Percentiles rank a stretch among this genome's conserved stretches.
These are phyloP conservation scores for Microsporum ferrugineum DNA, from an alignment of 2,329 filamentous ascomycete species.

Conservation along the genomic window DNA sequence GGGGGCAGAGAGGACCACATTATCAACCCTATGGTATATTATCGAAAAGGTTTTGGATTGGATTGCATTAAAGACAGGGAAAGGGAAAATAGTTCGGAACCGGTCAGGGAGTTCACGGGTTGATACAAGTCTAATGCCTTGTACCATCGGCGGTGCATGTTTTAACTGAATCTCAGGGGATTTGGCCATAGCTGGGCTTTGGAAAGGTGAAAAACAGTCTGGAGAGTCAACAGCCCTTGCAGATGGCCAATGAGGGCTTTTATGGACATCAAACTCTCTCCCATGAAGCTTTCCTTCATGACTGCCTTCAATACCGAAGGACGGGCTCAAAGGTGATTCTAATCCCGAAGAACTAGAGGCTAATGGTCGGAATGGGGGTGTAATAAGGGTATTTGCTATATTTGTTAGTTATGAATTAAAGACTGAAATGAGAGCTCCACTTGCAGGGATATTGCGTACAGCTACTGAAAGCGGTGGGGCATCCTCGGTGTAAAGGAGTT, in stretches of 20 bases:
- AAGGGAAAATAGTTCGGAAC: conserved; percentile 59
- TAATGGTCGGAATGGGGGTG: conserved; percentile 17
- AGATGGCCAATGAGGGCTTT: conserved; percentile 8
- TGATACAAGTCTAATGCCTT: conserved; percentile 51
- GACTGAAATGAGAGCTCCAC: too few relatives aligned
- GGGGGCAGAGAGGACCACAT: conserved; percentile 68
- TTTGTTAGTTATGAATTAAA: background rate
- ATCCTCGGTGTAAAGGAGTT: background rate
- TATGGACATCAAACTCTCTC: background rate
- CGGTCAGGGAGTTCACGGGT: conserved; percentile 55
- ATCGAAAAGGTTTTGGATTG: conserved; percentile 66
- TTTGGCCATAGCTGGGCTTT: background rate
- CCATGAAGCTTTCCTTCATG: background rate
- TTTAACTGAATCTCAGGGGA: conserved; percentile 18
- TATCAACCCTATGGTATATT: conserved; percentile 58
- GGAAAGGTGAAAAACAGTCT: background rate
- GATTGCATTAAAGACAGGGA: conserved; percentile 65
- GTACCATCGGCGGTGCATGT: conserved; percentile 37
- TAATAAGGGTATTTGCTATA: conserved; percentile 6
- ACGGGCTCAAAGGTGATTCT: conserved; percentile 24
- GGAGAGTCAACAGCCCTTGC: background rate
- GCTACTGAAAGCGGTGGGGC: background rate
- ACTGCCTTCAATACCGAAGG: conserved; percentile 12
- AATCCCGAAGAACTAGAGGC: conserved; percentile 23
- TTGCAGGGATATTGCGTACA: background rate